A percentile compares a stretch with the other conserved stretches of the same genome.
Conservation (phyloP, 805 yeast species). For the Wickerhamomyces canadensis region DNA sequence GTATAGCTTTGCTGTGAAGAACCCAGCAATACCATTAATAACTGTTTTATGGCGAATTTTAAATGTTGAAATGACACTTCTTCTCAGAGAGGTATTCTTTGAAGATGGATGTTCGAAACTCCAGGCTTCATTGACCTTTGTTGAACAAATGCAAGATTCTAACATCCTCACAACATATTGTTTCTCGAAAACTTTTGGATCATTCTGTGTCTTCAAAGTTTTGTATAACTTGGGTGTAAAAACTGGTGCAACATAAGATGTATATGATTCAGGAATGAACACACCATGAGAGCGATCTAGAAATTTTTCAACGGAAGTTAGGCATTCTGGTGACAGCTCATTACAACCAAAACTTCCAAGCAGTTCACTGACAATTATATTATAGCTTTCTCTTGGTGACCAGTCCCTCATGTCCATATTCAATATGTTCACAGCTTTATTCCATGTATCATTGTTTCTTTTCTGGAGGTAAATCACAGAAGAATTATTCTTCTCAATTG, state of each 20-base stretch:
- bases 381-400: slow-evolving; percentile 34
- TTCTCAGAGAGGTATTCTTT: slow-evolving; percentile 49
- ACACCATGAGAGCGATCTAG: slow-evolving; percentile 37
- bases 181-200: slow-evolving; percentile 34
- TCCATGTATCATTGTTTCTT: slow-evolving; percentile 51
- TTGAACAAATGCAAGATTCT: slow-evolving; percentile 39
- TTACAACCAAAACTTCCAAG: slow-evolving; percentile 92
- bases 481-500: slow-evolving; percentile 68
- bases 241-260: slow-evolving; percentile 62
- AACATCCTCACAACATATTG: slow-evolving; percentile 41
- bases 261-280: slow-evolving; percentile 57
- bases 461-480: slow-evolving; percentile 48
- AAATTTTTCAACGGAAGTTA: slow-evolving; percentile 39
- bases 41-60: slow-evolving; percentile 43
- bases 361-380: slow-evolving; percentile 73
- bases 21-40: slow-evolving; percentile 73
- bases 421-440: slow-evolving; percentile 42
- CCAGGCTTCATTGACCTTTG: slow-evolving; percentile 53
- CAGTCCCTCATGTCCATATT: slow-evolving; percentile 55
- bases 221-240: slow-evolving; percentile 49
- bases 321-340: slow-evolving; percentile 82
- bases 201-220: slow-evolving; percentile 20
- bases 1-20: slow-evolving; percentile 66
- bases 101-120: slow-evolving; percentile 48
- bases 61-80: slow-evolving; percentile 31